Base-by-base conservation (phyloP, 768 basidiomycete species). In the Lactarius deliciosus region DNA sequence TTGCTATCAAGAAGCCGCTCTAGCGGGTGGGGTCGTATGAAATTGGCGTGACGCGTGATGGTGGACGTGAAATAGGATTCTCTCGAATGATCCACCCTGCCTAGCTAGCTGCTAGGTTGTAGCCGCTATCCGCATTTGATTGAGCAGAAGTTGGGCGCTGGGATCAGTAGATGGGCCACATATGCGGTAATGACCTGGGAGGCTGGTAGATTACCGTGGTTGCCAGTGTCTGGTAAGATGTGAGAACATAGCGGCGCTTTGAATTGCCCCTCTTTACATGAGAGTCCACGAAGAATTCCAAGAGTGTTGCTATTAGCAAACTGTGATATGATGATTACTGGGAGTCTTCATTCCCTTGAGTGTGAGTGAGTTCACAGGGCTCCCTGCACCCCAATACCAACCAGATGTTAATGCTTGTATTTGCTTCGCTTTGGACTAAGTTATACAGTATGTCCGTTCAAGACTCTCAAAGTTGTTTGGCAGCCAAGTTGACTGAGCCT, bases 111-210 rank as follows among this genome's bases (percentile, higher is more conserved):
- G 30, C 13, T 54, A 18, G 32, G 57, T 34, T 30, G 32, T 56
- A 56, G 55, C 38, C 32, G 25, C 43, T 58, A 43, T 55, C 38
- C 38, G 28, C 22, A 41, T 60, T 60, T 43, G 38, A 30, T 30
- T 22, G 64, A 6, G 25, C 20, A 22, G 30, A 15, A 34, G 11
- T 7, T 38, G 18, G 34, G 45, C 56, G 64, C 45, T 22, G 25
- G 20, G 20, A 30, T 58, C 10, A 25, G 28, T 22, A 50, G 50
- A 53, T 61, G 36, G 25, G 20, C 34, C 41, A 43, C 20, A 32
- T 53, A n/a, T n/a, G n/a, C 11, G 11, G 11, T 38, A 38, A 38
- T 38, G 20, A 3, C 43, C 43, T 43, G 43, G 43, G 16, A 20
- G 45, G 20, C 10, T 47, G 45, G 45, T 22, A 22, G 10, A 40